A percentile compares a stretch with the other conserved stretches of the same genome.
These are phyloP conservation scores for Paraphaeosphaeria sporulosa DNA, from an alignment of 2,329 filamentous ascomycete genomes.

Conservation along the genomic window DNA sequence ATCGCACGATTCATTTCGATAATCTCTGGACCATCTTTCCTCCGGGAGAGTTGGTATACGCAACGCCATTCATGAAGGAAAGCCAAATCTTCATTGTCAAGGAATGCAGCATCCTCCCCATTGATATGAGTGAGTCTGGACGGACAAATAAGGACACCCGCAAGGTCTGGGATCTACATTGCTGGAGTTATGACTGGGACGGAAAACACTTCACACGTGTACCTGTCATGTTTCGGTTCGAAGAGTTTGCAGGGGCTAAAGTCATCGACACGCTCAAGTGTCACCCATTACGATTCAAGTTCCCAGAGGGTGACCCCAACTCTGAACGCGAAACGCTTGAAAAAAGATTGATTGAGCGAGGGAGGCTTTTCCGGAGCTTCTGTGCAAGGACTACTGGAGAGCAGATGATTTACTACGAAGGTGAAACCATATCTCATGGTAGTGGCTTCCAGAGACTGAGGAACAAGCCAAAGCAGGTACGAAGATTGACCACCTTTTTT, in stretches of 20 bases:
- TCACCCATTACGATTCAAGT: conserved; percentile 12
- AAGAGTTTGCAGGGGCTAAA: conserved; percentile 17
- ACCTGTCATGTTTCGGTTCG: conserved; percentile 17
- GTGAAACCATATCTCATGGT: conserved; percentile 18
- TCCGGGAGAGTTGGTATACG: conserved; percentile 19
- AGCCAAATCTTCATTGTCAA: conserved; percentile 22
- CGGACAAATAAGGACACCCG: conserved; percentile 5
- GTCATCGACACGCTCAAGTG: conserved; percentile 16
- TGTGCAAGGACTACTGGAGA: conserved; percentile 2
- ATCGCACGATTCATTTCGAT: conserved; percentile 16
- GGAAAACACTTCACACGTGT: conserved; percentile 18
- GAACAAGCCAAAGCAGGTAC: conserved; percentile 3
- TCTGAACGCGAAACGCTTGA: background rate
- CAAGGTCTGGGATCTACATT: conserved; percentile 13
- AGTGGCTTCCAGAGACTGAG: conserved; percentile 21
- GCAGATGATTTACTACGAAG: conserved; percentile 21
- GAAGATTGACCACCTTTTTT: background rate
- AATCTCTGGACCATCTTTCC: conserved; percentile 22
- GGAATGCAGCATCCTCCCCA: conserved; percentile 12
- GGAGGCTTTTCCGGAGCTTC: conserved; percentile 12
- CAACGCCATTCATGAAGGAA: conserved; percentile 13
- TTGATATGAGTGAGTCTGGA: conserved; percentile 5
- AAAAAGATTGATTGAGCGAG: conserved; percentile 8
- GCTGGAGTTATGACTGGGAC: conserved; percentile 22
- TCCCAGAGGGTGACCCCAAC: background rate